These are phyloP conservation scores for Meyerozyma smithsonii DNA, from an alignment of 1,139 yeast genomes.

Conservation along the genomic window DNA sequence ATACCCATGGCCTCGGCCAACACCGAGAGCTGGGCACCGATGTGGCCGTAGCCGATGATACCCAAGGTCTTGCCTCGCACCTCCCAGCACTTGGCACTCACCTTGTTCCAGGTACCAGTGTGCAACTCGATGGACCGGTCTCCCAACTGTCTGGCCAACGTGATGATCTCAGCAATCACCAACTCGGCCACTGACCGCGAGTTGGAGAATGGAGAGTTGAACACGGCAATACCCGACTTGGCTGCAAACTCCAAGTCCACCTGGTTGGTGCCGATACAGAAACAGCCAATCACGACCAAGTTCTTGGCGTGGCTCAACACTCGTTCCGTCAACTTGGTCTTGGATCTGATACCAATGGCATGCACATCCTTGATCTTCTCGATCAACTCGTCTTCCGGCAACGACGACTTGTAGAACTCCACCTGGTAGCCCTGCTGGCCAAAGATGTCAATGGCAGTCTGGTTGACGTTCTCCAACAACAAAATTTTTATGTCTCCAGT, in stretches of 20 bases:
- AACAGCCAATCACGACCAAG: slow-evolving; percentile 90
- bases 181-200: slow-evolving; percentile 98
- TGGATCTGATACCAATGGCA: slow-evolving; percentile 97
- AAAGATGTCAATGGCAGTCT: slow-evolving; percentile 85
- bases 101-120: slow-evolving; percentile 98
- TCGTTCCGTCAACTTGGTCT: slow-evolving; percentile 80
- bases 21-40: slow-evolving; percentile 95
- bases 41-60: slow-evolving; percentile 96
- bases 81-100: slow-evolving; percentile 95
- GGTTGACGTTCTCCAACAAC: slow-evolving; percentile 86
- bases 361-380: slow-evolving; percentile 92
- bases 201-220: slow-evolving; percentile 98
- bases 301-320: slow-evolving; percentile 83
- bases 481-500: slow-evolving; percentile 91
- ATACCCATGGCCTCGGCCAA: slow-evolving; percentile 98
- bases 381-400: slow-evolving; percentile 89
- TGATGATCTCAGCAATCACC: slow-evolving; percentile 90
- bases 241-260: slow-evolving; percentile 93
- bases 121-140: slow-evolving; percentile 96
- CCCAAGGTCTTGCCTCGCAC: slow-evolving; percentile 98
- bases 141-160: slow-evolving; percentile 94
- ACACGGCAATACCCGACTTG: slow-evolving; percentile 88
- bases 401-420: slow-evolving; percentile 84
- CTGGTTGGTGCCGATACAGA: slow-evolving; percentile 99
- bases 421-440: slow-evolving; percentile 93